A percentile compares a stretch with the other conserved stretches of the same genome.
phyloP scores from a whole-genome alignment of 176 grass and related monocot species.

The Bromus sterilis region DNA sequence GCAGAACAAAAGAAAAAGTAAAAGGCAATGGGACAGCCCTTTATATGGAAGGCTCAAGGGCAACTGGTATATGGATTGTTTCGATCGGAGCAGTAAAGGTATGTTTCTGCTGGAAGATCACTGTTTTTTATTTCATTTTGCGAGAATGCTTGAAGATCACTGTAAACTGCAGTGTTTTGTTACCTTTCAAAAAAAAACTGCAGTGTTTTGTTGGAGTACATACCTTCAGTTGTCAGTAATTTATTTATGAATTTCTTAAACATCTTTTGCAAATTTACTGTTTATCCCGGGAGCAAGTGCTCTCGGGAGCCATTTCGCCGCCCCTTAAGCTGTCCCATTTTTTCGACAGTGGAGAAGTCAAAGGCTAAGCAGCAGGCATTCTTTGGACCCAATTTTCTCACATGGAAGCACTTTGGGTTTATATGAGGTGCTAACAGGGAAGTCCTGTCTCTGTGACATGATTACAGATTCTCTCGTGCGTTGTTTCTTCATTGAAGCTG shows the following conservation, averaged over 20 bases:
- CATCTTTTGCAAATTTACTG: not conserved
- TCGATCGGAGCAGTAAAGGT: conserved; percentile 80
- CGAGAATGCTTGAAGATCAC: not conserved
- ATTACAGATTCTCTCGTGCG: conserved; percentile 65
- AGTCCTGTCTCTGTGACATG: conserved; percentile 77
- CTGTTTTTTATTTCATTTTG: no score
- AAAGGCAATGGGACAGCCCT: conserved; percentile 43
- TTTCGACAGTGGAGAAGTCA: conserved; percentile 62
- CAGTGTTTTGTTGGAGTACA: not conserved
- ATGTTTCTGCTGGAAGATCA: not conserved
- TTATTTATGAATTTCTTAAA: no score
- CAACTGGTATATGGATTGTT: conserved; percentile 80
- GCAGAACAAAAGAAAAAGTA: conserved; percentile 60
- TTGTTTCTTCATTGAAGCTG: conserved; percentile 80
- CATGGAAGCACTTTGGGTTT: conserved; percentile 79
- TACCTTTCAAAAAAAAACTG: no score
- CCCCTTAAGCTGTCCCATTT: not conserved
- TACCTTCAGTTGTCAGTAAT: not conserved
- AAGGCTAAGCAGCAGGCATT: conserved; percentile 59
- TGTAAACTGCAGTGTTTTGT: not conserved
- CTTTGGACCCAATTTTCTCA: conserved; percentile 73
- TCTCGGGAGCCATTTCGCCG: not conserved
- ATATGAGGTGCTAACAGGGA: conserved; percentile 83
- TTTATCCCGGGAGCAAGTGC: not conserved
- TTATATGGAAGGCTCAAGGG: conserved; percentile 70